A percentile compares a stretch with the other conserved stretches of the same genome.
Evolutionary conservation across 768 basidiomycete species (phyloP).

Genomic region (Lactarius trivialis): DNA sequence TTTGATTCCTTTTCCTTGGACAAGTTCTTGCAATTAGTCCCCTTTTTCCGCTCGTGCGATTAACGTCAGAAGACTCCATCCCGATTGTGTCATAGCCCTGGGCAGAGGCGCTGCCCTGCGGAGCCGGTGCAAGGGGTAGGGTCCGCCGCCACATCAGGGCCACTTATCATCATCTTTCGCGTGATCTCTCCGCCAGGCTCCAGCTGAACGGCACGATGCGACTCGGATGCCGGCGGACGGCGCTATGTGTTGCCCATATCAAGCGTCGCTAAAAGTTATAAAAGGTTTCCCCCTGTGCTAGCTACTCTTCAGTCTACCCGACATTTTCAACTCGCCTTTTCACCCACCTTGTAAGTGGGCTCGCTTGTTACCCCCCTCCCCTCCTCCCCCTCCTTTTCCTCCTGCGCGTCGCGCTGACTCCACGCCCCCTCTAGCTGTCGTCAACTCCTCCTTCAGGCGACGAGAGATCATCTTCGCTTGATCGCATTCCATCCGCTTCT

Average conservation of each 20-base stretch:
- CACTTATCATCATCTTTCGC: not conserved
- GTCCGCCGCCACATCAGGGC: not conserved
- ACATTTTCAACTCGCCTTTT: not conserved
- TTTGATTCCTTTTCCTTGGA: not conserved
- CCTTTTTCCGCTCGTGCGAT: not conserved
- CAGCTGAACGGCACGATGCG: not conserved
- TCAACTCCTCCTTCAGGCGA: conserved; percentile 25
- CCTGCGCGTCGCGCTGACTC: not conserved
- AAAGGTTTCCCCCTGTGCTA: not conserved
- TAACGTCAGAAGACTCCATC: not conserved
- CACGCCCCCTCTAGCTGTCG: not conserved
- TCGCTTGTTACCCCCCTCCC: not conserved
- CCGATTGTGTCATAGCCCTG: not conserved
- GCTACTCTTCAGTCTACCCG: not conserved
- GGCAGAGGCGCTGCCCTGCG: not conserved
- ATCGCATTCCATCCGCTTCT: conserved; percentile 37
- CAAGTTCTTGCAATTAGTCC: not conserved
- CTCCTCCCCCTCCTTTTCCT: not conserved
- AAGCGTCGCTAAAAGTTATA: conserved; percentile 8
- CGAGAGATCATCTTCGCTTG: conserved; percentile 29
- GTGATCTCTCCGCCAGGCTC: not conserved
- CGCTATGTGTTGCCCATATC: conserved; percentile 1
- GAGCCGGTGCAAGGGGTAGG: not conserved
- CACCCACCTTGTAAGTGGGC: conserved; percentile 12
- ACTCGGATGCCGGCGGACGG: not conserved